Evolutionary conservation across 257 asterid species (phyloP).

Genomic region (Fraxinus americana): DNA sequence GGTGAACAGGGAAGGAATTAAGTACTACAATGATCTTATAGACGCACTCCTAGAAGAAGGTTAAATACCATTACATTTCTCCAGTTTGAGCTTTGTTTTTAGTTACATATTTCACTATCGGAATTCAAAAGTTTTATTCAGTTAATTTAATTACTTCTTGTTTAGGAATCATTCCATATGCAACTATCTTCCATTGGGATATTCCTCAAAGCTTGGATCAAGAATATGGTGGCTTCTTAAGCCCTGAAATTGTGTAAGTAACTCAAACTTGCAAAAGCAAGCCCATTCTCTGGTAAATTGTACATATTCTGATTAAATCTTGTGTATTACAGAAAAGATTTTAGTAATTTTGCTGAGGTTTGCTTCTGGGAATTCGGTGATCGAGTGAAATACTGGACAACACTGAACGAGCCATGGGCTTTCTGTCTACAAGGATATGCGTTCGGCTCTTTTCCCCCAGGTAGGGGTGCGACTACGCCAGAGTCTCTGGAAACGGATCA

Average conservation of each 20-base stretch:
- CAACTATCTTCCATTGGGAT: conserved; percentile 41
- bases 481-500: neutral
- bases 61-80: neutral
- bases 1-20: conserved; percentile 22
- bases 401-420: conserved; percentile 44
- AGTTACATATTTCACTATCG: too few species aligned
- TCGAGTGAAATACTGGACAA: conserved; percentile 44
- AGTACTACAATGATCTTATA: conserved; percentile 31
- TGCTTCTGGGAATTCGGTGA: conserved; percentile 54
- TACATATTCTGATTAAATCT: too few species aligned
- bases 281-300: neutral
- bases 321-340: conserved; percentile 20
- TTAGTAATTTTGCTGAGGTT: conserved; percentile 35
- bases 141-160: too few species aligned
- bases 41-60: conserved; percentile 30
- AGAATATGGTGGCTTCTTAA: conserved; percentile 39
- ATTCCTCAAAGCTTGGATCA: conserved; percentile 40
- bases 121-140: too few species aligned
- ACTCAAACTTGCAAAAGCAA: too few species aligned
- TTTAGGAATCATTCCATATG: conserved; percentile 33
- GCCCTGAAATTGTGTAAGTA: conserved; percentile 29
- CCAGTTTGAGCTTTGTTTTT: too few species aligned
- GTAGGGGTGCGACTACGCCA: conserved; percentile 11
- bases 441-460: conserved; percentile 20
- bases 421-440: conserved; percentile 26